Evolutionary conservation across 2,329 filamentous ascomycete genomes (phyloP), one percentile per base, ranked within the genome.

Genomic region (Calycina marina): DNA sequence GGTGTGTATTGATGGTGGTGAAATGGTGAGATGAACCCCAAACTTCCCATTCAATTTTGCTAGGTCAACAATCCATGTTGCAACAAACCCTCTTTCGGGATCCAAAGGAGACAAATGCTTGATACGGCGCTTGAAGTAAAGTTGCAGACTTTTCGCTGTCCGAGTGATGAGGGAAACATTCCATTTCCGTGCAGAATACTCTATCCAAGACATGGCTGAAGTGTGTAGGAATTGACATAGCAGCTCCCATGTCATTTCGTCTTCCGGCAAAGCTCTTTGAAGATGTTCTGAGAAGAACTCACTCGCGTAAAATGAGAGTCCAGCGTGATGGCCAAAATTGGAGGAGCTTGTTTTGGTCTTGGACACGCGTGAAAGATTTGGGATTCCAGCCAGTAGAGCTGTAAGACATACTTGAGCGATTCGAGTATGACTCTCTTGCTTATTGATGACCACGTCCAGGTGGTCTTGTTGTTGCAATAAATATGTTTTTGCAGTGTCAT

Each of bases 1-100:
- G 20, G 22, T 36, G 32, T 54, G 46, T 11, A 57, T 55, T 6
- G 54, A 49, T 2, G 51, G 51, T 12, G 55, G 55, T 12, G 44
- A 53, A 6, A 35, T 30, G 4, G 47, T 34, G 1, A 58, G 44
- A 34, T 50, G 42, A 5, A 32, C 34, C 2, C 46, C 39, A 28
- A 57, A 58, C 32, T 52, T 55, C 24, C 48, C 51, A 14, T 40
- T 38, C 4, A 57, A 39, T 17, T 52, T 45, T 14, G 49, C 47
- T 14, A 57, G 37, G 33, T 57, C 54, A 10, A 30, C 47, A 5
- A 48, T 41, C 51, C 53, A 56, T 14, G 29, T 32, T 25, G 51
- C 48, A n/a, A 53, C 28, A 11, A 44, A 48, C 42, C 18, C 34
- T 37, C 34, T 45, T 40, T 25, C 39, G 35, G 14, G 32, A 22